Evolutionary conservation across 2,329 filamentous ascomycete genomes (phyloP).

Genomic region (Fusarium sp.): DNA sequence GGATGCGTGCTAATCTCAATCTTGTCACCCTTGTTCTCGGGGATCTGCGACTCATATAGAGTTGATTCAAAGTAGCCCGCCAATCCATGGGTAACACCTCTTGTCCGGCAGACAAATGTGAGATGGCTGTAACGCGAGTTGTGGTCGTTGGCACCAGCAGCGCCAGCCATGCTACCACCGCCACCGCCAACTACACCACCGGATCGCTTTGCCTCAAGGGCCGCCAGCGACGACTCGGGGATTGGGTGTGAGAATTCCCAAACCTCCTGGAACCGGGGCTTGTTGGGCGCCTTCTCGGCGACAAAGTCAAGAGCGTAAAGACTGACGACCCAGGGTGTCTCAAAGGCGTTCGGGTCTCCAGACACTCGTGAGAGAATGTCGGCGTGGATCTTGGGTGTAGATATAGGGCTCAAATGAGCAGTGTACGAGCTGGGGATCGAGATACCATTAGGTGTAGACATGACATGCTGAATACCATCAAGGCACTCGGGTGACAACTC

Average conservation of each 20-base stretch:
- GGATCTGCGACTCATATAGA: constrained; percentile 75
- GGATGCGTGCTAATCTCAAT: constrained; percentile 94
- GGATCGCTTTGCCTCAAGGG: constrained; percentile 68
- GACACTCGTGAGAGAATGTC: constrained; percentile 77
- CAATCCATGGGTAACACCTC: constrained; percentile 89
- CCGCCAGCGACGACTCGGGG: constrained; percentile 67
- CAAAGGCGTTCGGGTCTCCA: constrained; percentile 78
- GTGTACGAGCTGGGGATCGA: constrained; percentile 96
- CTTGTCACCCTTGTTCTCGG: constrained; percentile 58
- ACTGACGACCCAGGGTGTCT: constrained; percentile 95
- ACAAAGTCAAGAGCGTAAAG: constrained; percentile 91
- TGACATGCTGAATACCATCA: constrained; percentile 92
- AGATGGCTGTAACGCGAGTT: constrained; percentile 85
- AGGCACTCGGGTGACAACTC: constrained; percentile 97
- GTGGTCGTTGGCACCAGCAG: constrained; percentile 89
- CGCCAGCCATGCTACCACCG: constrained; percentile 79
- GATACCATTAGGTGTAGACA: constrained; percentile 83
- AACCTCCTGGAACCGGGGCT: constrained; percentile 76
- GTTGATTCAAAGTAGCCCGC: constrained; percentile 97
- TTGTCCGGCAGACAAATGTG: constrained; percentile 80
- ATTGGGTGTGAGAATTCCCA: constrained; percentile 87
- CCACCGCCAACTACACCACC: constrained; percentile 76
- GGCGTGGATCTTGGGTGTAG: constrained; percentile 85
- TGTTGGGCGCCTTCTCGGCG: constrained; percentile 71
- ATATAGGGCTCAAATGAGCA: constrained; percentile 91